These are phyloP conservation scores for Hypomontagnella monticulosa DNA, from an alignment of 495 filamentous ascomycete genomes.

Conservation along the genomic window DNA sequence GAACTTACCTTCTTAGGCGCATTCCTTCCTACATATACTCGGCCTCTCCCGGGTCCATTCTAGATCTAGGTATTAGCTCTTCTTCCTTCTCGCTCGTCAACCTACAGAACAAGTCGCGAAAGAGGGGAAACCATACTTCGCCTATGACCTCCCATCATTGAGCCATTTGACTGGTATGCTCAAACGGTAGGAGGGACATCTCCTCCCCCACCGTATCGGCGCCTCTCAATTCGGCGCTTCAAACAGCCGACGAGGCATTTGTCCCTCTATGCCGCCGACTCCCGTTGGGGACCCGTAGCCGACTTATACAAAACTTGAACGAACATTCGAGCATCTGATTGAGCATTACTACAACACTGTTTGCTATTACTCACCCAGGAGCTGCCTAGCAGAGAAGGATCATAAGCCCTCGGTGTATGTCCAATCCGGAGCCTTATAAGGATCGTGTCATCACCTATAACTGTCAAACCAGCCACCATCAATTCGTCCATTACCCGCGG, in stretches of 20 bases:
- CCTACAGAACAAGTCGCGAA: background rate
- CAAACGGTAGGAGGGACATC: conserved; percentile 6
- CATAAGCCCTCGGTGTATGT: conserved; percentile 14
- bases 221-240: conserved; percentile 3
- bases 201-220: background rate
- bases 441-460: conserved; percentile 23
- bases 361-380: conserved; percentile 15
- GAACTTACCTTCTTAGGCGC: background rate
- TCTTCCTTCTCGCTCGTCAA: background rate
- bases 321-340: conserved; percentile 17
- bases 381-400: conserved; percentile 19
- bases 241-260: conserved; percentile 12
- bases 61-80: conserved; percentile 7
- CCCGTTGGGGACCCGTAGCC: conserved; percentile 35
- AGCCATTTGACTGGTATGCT: background rate
- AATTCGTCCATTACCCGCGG: conserved; percentile 2
- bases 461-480: conserved; percentile 4
- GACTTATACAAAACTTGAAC: conserved; percentile 17
- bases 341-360: background rate
- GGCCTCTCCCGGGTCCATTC: conserved; percentile 15
- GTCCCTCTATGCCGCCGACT: conserved; percentile 27
- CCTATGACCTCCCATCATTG: background rate
- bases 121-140: background rate
- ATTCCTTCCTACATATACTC: conserved; percentile 25
- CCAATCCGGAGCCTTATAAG: conserved; percentile 16